Conservation (phyloP, 805 yeast genomes). For the Barnettozyma sp. region DNA sequence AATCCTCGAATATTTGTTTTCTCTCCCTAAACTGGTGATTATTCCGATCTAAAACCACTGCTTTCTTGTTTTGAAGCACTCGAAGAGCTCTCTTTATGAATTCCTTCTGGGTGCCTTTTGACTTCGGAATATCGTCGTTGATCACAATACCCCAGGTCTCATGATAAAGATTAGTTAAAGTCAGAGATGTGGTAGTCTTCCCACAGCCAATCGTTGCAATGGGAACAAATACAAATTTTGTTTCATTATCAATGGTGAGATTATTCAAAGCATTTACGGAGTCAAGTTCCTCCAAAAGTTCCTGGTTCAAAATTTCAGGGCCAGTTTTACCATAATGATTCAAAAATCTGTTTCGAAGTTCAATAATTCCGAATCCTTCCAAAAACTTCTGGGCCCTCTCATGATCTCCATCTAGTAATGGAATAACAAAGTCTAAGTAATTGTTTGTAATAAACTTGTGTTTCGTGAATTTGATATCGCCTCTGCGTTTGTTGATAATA, state of each 20-base stretch:
- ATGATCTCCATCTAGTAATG: constrained; percentile 45
- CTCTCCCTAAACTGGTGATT: constrained; percentile 73
- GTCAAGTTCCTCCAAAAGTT: constrained; percentile 30
- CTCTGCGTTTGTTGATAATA: constrained; percentile 28
- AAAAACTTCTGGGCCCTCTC: constrained; percentile 38
- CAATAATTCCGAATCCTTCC: constrained; percentile 65
- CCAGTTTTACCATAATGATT: constrained; percentile 48
- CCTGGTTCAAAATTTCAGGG: constrained; percentile 46
- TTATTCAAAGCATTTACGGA: constrained; percentile 32
- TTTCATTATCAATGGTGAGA: constrained; percentile 29
- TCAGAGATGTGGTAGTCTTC: constrained; percentile 73
- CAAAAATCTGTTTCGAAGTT: constrained; percentile 61
- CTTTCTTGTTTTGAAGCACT: constrained; percentile 32
- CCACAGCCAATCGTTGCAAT: constrained; percentile 94
- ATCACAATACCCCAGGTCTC: constrained; percentile 64
- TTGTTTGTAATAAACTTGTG: constrained; percentile 57
- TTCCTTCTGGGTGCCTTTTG: constrained; percentile 38
- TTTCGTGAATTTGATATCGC: constrained; percentile 36
- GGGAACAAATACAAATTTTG: constrained; percentile 65
- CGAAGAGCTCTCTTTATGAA: constrained; percentile 43
- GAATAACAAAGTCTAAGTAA: constrained; percentile 62
- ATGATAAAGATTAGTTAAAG: constrained; percentile 49
- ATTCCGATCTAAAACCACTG: constrained; percentile 75
- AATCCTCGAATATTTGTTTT: constrained; percentile 50
- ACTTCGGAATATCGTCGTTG: constrained; percentile 62